Base-by-base conservation (phyloP, 148 eudicot genomes). In the Camellia japonica region DNA sequence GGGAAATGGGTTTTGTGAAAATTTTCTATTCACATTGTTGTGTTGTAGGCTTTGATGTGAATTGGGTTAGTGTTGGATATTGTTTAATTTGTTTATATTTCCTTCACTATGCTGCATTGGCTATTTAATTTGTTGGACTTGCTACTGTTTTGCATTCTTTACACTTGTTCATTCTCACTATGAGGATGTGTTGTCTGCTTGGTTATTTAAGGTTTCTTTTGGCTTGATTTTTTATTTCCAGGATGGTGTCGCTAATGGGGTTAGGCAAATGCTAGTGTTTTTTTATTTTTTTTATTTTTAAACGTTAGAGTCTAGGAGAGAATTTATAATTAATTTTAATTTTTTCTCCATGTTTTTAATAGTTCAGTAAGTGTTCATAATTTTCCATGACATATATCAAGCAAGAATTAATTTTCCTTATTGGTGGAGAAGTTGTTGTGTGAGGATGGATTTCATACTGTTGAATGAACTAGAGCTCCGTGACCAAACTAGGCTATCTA, bases 1-100 rank as follows among this genome's bases (percentile, higher is more conserved):
- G 75, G 77, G 72, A 82, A 56, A 79, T 81, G 82, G 85, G 78
- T 46, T 68, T 70, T 74, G 76, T 60, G n/a, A 30, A 6, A 30
- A 59, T 44, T 76, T 20, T 60, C 41, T 63, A 54, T 78, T 56
- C 6, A 23, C 61, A 68, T 78, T 78, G 18, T 68, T 68, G 73
- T 78, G 13, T 5, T 68, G 42, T 74, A 68, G 73, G 73, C 30
- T 18, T 78, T 56, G 52, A n/a, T 54, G 41, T 76, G 38, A 30
- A 30, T 43, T 65, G 59, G 67, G 77, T 64, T n/a, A 30, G 49
- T 52, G 51, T 12, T 14, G 23, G 5, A 19, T 52, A 30, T 30
- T 30, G 38, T 30, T 30, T 30, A 30, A 30, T 61, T 61, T 19
- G 56, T 79, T 20, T 43, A 11, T 64, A 15, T 30, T 46, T 30